These are phyloP conservation scores for Solanum hybrid DNA, from an alignment of 305 asterid species.

Conservation along the genomic window DNA sequence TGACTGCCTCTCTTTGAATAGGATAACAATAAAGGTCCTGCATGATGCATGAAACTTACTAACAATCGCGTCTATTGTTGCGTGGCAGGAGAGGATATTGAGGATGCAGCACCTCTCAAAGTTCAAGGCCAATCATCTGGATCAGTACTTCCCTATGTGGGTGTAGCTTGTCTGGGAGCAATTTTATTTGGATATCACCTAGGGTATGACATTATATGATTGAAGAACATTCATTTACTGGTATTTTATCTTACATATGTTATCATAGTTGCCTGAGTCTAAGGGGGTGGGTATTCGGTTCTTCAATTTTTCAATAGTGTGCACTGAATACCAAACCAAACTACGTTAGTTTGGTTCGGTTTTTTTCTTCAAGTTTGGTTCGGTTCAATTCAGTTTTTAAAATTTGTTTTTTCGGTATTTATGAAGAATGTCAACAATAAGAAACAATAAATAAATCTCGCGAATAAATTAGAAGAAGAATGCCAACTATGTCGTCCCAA, in stretches of 20 bases:
- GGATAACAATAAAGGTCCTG: neutral
- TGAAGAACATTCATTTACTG: constrained; percentile 1
- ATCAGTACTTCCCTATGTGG: constrained; percentile 86
- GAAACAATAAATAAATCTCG: neutral
- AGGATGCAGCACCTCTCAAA: constrained; percentile 44
- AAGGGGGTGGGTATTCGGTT: neutral
- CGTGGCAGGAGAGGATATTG: constrained; percentile 56
- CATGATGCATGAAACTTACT: neutral
- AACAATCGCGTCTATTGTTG: constrained; percentile 8
- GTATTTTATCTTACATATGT: neutral
- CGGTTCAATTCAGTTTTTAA: neutral
- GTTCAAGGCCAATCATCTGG: constrained; percentile 51
- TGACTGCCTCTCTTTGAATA: neutral
- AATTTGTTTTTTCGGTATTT: neutral
- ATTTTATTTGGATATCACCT: constrained; percentile 89
- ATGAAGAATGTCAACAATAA: neutral
- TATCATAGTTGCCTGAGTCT: neutral
- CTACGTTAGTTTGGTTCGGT: neutral
- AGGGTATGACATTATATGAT: constrained; percentile 41
- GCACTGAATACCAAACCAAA: neutral
- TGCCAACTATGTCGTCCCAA: neutral
- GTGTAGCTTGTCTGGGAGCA: constrained; percentile 88
- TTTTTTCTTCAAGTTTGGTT: neutral
- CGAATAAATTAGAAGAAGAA: neutral
- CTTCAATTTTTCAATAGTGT: neutral